phyloP scores from a whole-genome alignment of 192 early-diverging fungal species.

The Physocladia obscura region DNA sequence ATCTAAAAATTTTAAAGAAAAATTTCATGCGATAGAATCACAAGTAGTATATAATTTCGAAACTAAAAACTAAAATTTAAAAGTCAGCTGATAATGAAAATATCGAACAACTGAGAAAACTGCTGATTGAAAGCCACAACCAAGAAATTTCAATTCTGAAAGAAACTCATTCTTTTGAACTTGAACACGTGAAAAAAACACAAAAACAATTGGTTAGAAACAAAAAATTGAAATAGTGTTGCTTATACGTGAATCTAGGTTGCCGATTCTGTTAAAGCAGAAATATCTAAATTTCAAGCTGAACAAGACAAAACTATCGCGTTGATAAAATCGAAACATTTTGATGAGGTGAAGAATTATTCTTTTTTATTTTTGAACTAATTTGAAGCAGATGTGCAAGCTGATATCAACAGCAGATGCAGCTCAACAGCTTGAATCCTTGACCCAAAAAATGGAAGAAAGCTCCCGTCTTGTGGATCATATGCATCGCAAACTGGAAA shows the following conservation, averaged over 20 bases:
- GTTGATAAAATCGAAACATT: conserved; percentile 12
- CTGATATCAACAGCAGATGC: conserved; percentile 27
- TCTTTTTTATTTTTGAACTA: no score
- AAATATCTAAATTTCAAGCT: conserved; percentile 4
- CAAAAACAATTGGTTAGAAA: not conserved
- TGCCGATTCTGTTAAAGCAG: not conserved
- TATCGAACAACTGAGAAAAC: not conserved
- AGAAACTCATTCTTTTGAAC: conserved; percentile 3
- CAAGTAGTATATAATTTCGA: not conserved
- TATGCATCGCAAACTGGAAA: conserved; percentile 27
- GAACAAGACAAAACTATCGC: conserved; percentile 9
- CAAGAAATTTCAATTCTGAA: not conserved
- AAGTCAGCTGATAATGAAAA: not conserved
- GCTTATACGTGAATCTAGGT: not conserved
- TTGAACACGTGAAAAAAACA: not conserved
- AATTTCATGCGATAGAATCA: not conserved
- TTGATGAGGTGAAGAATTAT: conserved; percentile 28
- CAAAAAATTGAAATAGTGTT: not conserved
- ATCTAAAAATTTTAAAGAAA: not conserved
- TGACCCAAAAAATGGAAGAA: conserved; percentile 22
- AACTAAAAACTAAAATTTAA: not conserved
- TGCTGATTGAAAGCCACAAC: not conserved
- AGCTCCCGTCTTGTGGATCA: conserved; percentile 15
- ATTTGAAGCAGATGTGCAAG: conserved; percentile 15
- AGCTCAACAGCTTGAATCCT: conserved; percentile 18